Conservation (phyloP, 2,329 filamentous ascomycete species). For the Ustilaginoidea virens region DNA sequence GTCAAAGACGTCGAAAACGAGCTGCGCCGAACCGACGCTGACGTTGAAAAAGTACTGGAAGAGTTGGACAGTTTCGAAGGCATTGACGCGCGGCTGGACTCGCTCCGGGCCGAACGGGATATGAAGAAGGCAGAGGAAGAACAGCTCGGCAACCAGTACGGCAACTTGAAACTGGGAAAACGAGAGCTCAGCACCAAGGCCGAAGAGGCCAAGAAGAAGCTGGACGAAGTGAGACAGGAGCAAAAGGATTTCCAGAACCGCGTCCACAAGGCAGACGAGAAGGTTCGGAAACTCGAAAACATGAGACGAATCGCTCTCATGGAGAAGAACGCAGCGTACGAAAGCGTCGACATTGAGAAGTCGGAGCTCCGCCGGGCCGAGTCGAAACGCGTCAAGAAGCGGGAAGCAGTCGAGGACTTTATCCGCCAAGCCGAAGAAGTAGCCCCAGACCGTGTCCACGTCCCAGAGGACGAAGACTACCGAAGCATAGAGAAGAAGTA, state of each 20-base stretch:
- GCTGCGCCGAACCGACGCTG: slow-evolving; percentile 44
- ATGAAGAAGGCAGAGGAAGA: slow-evolving; percentile 33
- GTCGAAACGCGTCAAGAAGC: slow-evolving; percentile 30
- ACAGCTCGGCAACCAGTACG: slow-evolving; percentile 39
- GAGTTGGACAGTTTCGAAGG: slow-evolving; percentile 53
- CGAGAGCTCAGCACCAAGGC: slow-evolving; percentile 28
- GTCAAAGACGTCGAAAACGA: slow-evolving; percentile 30
- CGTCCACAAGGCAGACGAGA: slow-evolving; percentile 39
- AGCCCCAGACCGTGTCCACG: slow-evolving; percentile 38
- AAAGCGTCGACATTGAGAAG: slow-evolving; percentile 31
- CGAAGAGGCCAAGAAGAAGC: slow-evolving; percentile 22
- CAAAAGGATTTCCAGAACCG: slow-evolving; percentile 26
- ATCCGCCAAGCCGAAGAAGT: slow-evolving; percentile 37
- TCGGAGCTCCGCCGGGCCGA: slow-evolving; percentile 28
- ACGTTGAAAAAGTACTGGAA: slow-evolving; percentile 32
- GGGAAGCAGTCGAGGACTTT: slow-evolving; percentile 34
- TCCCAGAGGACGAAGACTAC: slow-evolving; percentile 49
- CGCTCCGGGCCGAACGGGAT: slow-evolving; percentile 39
- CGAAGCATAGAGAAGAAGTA: slow-evolving; percentile 39
- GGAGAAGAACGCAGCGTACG: slow-evolving; percentile 47
- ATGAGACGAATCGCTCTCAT: slow-evolving; percentile 36
- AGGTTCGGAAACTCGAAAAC: slow-evolving; percentile 30
- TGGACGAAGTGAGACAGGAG: slow-evolving; percentile 19
- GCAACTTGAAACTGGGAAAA: slow-evolving; percentile 32
- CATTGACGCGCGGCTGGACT: slow-evolving; percentile 49